A percentile compares a stretch with the other conserved stretches of the same genome.
Conservation (phyloP, 371 early-diverging fungal genomes). For the Paraphysoderma sedebokerense region DNA sequence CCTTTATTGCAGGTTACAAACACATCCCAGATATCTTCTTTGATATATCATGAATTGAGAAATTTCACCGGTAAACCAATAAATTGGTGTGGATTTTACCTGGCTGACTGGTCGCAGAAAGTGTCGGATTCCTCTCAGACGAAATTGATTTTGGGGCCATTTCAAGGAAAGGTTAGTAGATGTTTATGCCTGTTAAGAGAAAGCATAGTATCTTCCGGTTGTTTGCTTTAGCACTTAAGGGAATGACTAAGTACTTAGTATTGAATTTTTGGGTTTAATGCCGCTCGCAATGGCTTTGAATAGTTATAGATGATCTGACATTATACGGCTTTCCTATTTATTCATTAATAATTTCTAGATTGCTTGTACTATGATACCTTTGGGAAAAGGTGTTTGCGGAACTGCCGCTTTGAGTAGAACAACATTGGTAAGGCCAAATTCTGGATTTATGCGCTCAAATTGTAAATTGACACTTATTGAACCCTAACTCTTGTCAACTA, state of each 20-base stretch:
- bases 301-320: no score
- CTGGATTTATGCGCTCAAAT: no score
- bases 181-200: no score
- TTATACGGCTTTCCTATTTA: no score
- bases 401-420: constrained; percentile 35
- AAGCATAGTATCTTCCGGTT: no score
- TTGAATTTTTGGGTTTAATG: no score
- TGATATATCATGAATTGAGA: constrained; percentile 57
- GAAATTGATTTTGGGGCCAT: constrained; percentile 61
- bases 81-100: constrained; percentile 85
- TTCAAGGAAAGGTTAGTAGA: constrained; percentile 60
- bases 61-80: constrained; percentile 54
- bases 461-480: no score
- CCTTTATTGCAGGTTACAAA: constrained; percentile 34
- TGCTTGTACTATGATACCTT: constrained; percentile 67
- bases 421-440: no score
- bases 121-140: neutral
- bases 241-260: no score
- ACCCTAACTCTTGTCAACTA: no score
- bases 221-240: no score
- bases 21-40: constrained; percentile 58
- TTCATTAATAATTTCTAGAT: constrained; percentile 23
- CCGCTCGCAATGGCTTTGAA: no score
- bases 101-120: constrained; percentile 30
- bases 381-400: constrained; percentile 82